Evolutionary conservation across 1,284 basidiomycete genomes (phyloP), one percentile per base, ranked within the genome.

Genomic region (Ustilago shanxiensis): DNA sequence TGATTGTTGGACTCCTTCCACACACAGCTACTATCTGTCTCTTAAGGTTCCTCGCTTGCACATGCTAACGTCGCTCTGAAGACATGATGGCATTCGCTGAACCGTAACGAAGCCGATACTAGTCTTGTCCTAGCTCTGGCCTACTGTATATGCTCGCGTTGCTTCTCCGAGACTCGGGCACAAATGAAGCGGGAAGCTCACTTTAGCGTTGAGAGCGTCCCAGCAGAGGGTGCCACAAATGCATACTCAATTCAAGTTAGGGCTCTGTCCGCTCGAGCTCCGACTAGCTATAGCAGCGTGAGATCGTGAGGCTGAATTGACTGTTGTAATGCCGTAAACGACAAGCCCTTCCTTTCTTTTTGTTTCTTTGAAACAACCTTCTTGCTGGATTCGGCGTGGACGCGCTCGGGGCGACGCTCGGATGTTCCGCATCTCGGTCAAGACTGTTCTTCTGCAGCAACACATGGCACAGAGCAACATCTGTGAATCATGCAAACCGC

Each of bases 141-240:
- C n/a, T n/a, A n/a, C n/a, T n/a, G n/a, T n/a, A n/a, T 50, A n/a
- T n/a, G 22, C 14, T 45, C 35, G 52, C 57, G 45, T 10, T 39
- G 51, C 45, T 66, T 41, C 28, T 47, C 57, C 45, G 52, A 66
- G 64, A 45, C 26, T 60, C 64, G 64, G 52, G 51, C 53, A 49
- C 51, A 49, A 65, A 59, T 49, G 51, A 60, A 35, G 41, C 26
- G 50, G 59, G n/a, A 41, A 52, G n/a, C 47, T 26, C 31, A 53
- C 37, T 39, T 39, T 39, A 39, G 20, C 44, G 44, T 26, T 47
- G n/a, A 22, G 22, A 9, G 44, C n/a, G 18, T 24, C n/a, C 8
- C n/a, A 22, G 39, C 31, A 33, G 31, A 33, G 7, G 5, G 35
- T 37, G 22, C 44, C 44, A 45, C 44, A 16, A 45, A 45, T n/a